A percentile compares a stretch with the other conserved stretches of the same genome.
Evolutionary conservation across 495 filamentous ascomycete genomes (phyloP).

Genomic region (Penicillium alfredii): DNA sequence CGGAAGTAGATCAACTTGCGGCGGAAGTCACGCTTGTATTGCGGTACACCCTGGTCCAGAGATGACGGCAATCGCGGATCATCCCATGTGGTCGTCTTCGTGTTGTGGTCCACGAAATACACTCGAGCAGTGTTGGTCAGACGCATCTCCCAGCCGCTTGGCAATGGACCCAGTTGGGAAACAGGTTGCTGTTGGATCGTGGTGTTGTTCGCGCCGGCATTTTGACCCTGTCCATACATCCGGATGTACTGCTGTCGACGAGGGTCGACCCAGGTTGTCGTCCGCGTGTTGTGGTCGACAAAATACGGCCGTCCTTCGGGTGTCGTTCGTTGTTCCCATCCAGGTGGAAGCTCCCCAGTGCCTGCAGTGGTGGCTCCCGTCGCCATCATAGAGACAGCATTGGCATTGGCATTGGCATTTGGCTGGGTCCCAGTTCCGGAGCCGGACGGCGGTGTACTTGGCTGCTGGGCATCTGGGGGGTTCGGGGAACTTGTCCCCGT

Average conservation of each 20-base stretch:
- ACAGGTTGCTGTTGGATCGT: constrained; percentile 97
- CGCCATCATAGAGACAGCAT: constrained; percentile 79
- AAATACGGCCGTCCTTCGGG: constrained; percentile 94
- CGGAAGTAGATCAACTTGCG: constrained; percentile 99
- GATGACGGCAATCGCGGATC: constrained; percentile 93
- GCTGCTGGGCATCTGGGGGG: constrained; percentile 55
- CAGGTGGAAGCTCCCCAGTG: constrained; percentile 88
- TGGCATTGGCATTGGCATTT: no score
- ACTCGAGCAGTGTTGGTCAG: constrained; percentile 96
- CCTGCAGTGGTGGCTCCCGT: constrained; percentile 93
- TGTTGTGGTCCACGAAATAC: constrained; percentile 99
- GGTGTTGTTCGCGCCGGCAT: constrained; percentile 62
- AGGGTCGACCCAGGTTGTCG: constrained; percentile 99
- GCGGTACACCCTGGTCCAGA: constrained; percentile 94
- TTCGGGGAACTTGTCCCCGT: constrained; percentile 92
- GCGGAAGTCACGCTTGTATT: constrained; percentile 98
- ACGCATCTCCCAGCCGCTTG: constrained; percentile 99
- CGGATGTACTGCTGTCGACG: constrained; percentile 96
- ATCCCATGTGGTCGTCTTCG: constrained; percentile 99
- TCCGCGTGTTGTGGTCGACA: constrained; percentile 98
- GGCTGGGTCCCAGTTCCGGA: constrained; percentile 37
- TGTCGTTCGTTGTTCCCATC: constrained; percentile 94
- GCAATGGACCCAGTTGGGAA: constrained; percentile 91
- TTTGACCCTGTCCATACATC: constrained; percentile 75
- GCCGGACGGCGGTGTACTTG: constrained; percentile 42